Evolutionary conservation across 2,329 filamentous ascomycete genomes (phyloP), one percentile per base, ranked within the genome.

Genomic region (Hypocreales sp.): DNA sequence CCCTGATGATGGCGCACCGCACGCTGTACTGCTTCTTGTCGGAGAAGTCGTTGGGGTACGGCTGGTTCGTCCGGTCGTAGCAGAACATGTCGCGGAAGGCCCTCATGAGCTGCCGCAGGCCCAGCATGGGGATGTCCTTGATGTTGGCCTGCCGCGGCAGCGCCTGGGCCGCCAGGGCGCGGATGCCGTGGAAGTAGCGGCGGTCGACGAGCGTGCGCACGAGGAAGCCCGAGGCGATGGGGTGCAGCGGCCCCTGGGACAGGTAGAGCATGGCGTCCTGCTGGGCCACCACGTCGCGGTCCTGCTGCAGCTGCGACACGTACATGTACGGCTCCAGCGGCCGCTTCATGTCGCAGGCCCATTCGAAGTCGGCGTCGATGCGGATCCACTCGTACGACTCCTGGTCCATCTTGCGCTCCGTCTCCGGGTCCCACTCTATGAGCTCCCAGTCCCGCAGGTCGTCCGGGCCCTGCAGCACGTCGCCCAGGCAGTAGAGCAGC

Each of bases 341-440:
- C 8, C 67, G 62, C 34, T 78, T 75, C 51, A 92, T 80, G 39
- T 77, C 77, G 52, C 80, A 90, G 31, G 94, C 76, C 90, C 90
- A 98, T 50, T 98, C 90, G 40, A 95, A 95, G 52, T 98, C 92
- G 11, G 87, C 86, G 50, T 98, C 90, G 56, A 95, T 80, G 13
- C 90, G 78, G 40, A 98, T 92, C 90, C 92, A 98, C 49, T 98
- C 90, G 44, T 94, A 98, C 0, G 83, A 92, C 47, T 98, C 90
- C 37, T 84, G 74, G 31, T 90, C 83, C 86, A 98, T 95, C 42
- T 74, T 75, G 20, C 78, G 68, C 51, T 95, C 86, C 11, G 87
- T 82, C 30, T 92, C 82, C 33, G 79, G 70, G 25, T 80, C 77
- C 86, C 87, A 98, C 37, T 95, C 87, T 5, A 73, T 70, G 5